Conservation (phyloP, 1,139 yeast species). For the Suhomyces bokatorum region DNA sequence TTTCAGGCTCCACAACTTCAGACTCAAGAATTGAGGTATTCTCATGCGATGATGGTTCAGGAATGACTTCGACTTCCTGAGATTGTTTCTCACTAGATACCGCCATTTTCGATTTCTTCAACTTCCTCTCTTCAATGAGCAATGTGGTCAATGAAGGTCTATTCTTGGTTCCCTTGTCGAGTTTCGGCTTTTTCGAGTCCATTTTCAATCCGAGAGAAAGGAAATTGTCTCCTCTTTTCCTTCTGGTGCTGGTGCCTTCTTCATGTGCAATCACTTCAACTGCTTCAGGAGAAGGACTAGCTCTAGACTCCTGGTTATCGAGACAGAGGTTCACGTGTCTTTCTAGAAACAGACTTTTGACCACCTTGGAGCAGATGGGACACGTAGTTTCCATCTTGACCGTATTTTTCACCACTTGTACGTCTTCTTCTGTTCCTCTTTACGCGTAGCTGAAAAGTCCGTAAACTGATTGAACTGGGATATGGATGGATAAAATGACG, state of each 20-base stretch:
- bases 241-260: conserved; percentile 2
- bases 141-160: conserved; percentile 12
- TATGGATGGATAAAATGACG: too few species aligned
- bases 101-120: neutral
- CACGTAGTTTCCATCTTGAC: conserved; percentile 24
- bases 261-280: conserved; percentile 7
- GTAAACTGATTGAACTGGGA: too few species aligned
- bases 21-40: neutral
- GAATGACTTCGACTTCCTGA: neutral
- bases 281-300: conserved; percentile 4
- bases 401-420: neutral
- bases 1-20: neutral
- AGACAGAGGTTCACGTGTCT: conserved; percentile 44
- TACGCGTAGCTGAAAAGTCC: too few species aligned
- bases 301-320: conserved; percentile 24
- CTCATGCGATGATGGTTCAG: neutral
- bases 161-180: conserved; percentile 10
- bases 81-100: neutral
- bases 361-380: conserved; percentile 37
- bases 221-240: conserved; percentile 23
- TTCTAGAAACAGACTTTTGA: conserved; percentile 30
- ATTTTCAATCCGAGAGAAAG: conserved; percentile 32
- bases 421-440: neutral
- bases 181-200: conserved; percentile 24
- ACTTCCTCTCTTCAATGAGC: conserved; percentile 11